Conservation (phyloP, 768 basidiomycete species). For the Boletus sensibilis region DNA sequence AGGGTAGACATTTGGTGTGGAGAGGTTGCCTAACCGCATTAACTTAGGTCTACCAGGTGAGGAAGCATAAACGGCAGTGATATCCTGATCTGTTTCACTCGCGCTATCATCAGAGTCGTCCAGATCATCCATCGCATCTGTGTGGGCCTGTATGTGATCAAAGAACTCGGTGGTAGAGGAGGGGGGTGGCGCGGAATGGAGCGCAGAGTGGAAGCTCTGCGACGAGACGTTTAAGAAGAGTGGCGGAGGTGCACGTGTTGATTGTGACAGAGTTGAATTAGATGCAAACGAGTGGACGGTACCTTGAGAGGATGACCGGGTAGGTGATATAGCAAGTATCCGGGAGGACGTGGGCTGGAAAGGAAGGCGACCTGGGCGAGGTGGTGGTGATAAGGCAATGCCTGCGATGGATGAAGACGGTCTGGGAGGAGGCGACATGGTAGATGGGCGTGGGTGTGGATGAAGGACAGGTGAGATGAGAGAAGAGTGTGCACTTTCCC, state of each 20-base stretch:
- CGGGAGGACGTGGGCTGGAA: constrained; percentile 22
- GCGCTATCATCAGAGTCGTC: constrained; percentile 54
- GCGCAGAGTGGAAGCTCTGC: constrained; percentile 40
- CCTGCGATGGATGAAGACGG: constrained; percentile 61
- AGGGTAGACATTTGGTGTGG: constrained; percentile 60
- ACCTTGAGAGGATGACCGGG: constrained; percentile 30
- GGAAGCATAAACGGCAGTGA: constrained; percentile 29
- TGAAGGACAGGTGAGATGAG: constrained; percentile 22
- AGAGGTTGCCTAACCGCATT: constrained; percentile 68
- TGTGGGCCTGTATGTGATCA: constrained; percentile 67
- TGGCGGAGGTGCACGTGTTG: constrained; percentile 17
- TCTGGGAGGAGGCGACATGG: constrained; percentile 58
- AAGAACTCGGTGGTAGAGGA: constrained; percentile 72
- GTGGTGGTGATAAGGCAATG: constrained; percentile 57
- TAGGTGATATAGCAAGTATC: constrained; percentile 13
- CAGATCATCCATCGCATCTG: constrained; percentile 71
- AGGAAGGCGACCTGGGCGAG: constrained; percentile 23
- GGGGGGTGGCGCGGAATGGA: constrained; percentile 63
- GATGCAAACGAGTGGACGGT: constrained; percentile 34
- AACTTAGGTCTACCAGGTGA: constrained; percentile 39
- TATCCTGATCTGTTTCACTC: constrained; percentile 40
- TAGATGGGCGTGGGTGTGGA: constrained; percentile 23
- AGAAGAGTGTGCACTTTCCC: constrained; percentile 14
- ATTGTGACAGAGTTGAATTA: constrained; percentile 24
- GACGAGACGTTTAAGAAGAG: constrained; percentile 49